Evolutionary conservation across 805 yeast species (phyloP).

Genomic region (Lachancea fermentati): DNA sequence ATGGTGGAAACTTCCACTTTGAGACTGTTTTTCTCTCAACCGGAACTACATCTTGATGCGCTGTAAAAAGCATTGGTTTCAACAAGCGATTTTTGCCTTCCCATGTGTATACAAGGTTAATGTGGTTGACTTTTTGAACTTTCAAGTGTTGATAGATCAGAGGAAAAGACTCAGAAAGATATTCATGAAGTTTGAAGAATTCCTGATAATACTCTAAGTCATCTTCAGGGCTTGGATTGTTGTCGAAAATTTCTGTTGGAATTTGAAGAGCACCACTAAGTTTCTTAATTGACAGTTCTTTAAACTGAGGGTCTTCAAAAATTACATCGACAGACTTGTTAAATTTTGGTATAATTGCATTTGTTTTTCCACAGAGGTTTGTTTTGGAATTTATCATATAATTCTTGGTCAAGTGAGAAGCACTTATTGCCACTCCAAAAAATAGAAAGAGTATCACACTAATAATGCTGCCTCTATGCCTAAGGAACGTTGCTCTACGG

Average conservation of each 20-base stretch:
- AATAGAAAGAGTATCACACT: too few species aligned
- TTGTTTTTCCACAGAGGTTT: slow-evolving; percentile 9
- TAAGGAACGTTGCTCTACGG: too few species aligned
- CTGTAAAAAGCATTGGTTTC: slow-evolving; percentile 57
- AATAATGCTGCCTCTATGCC: too few species aligned
- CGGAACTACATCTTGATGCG: slow-evolving; percentile 73
- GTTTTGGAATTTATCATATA: too few species aligned
- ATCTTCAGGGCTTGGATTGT: slow-evolving; percentile 36
- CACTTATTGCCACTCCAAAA: too few species aligned
- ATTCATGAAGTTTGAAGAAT: slow-evolving; percentile 42
- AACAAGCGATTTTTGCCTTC: slow-evolving; percentile 40
- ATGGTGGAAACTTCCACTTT: slow-evolving; percentile 59
- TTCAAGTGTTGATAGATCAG: slow-evolving; percentile 37
- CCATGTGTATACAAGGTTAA: slow-evolving; percentile 53
- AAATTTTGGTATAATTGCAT: slow-evolving; percentile 23
- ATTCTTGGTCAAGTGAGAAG: too few species aligned
- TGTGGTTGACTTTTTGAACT: slow-evolving; percentile 46
- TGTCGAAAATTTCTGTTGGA: slow-evolving; percentile 52
- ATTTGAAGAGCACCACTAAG: slow-evolving; percentile 49
- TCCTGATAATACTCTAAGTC: slow-evolving; percentile 43
- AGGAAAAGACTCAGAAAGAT: slow-evolving; percentile 47
- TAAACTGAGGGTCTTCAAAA: not conserved
- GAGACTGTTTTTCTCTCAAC: slow-evolving; percentile 48
- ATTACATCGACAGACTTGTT: slow-evolving; percentile 4
- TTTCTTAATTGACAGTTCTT: slow-evolving; percentile 13